phyloP scores from a whole-genome alignment of 768 basidiomycete genomes.

The Leccinum variicolor region DNA sequence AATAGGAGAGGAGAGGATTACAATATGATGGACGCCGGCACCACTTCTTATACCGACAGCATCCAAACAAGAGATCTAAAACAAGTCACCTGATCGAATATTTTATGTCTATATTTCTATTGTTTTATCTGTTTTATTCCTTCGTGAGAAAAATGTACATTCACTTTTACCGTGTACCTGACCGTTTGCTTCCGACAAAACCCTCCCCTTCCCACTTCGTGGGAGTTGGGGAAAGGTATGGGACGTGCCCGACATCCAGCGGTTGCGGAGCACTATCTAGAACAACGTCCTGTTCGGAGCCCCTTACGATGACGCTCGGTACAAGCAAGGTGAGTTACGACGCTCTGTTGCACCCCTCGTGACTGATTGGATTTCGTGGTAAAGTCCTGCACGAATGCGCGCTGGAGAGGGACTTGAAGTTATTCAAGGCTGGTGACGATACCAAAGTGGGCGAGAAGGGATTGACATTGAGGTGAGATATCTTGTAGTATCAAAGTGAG shows the following conservation, averaged over 20 bases:
- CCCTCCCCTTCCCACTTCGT: too few species aligned
- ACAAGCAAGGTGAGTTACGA: background rate
- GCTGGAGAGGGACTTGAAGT: background rate
- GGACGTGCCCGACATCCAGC: background rate
- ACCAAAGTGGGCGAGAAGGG: conserved; percentile 2
- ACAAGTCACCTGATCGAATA: too few species aligned
- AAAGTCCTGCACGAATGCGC: conserved; percentile 1
- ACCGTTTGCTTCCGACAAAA: too few species aligned
- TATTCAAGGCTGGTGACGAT: background rate
- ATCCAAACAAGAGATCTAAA: too few species aligned
- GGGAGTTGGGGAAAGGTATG: background rate
- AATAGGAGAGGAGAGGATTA: too few species aligned
- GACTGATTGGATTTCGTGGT: background rate
- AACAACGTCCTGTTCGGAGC: conserved; percentile 1
- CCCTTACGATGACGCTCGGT: background rate
- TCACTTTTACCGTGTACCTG: too few species aligned
- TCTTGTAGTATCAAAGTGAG: background rate
- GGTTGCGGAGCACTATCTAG: background rate
- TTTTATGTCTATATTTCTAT: too few species aligned
- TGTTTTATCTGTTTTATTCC: too few species aligned
- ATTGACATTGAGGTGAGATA: background rate
- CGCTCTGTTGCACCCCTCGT: background rate
- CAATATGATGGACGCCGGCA: too few species aligned
- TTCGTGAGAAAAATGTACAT: too few species aligned
- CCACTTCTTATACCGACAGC: too few species aligned